Percentiles rank a stretch among this genome's conserved stretches.
Evolutionary conservation across 2,329 filamentous ascomycete genomes (phyloP).

Genomic region (Xylariaceae sp.): DNA sequence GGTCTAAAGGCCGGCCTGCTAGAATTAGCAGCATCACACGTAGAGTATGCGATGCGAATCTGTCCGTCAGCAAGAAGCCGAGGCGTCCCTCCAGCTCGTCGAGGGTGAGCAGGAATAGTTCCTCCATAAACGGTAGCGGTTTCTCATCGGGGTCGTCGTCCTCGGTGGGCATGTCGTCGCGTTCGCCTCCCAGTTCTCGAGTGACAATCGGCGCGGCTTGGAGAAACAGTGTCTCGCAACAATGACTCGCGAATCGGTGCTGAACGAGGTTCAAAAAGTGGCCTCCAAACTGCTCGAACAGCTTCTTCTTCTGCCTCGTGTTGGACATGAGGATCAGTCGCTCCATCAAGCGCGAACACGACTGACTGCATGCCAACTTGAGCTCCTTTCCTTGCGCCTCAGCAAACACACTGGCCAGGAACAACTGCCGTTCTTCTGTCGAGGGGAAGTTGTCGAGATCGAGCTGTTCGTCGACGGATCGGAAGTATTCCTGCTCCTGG

Average conservation of each 20-base stretch:
- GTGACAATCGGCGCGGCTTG: conserved; percentile 74
- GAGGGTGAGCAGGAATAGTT: conserved; percentile 74
- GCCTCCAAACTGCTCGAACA: conserved; percentile 79
- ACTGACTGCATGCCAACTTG: conserved; percentile 93
- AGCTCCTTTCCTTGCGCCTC: conserved; percentile 90
- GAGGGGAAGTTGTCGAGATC: conserved; percentile 83
- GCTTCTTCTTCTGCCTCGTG: conserved; percentile 71
- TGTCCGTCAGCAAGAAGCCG: conserved; percentile 76
- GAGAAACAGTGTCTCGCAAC: conserved; percentile 88
- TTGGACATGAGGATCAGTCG: conserved; percentile 78
- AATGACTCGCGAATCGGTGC: conserved; percentile 95
- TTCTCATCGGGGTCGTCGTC: conserved; percentile 42
- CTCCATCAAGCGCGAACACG: conserved; percentile 90
- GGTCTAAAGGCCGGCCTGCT: conserved; percentile 73
- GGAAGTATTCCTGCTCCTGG: conserved; percentile 94
- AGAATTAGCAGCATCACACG: conserved; percentile 81
- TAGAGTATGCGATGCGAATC: conserved; percentile 85
- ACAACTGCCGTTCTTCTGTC: conserved; percentile 64
- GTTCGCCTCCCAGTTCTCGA: conserved; percentile 58
- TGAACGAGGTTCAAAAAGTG: conserved; percentile 88
- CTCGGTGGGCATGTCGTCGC: conserved; percentile 37
- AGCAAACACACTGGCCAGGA: conserved; percentile 75
- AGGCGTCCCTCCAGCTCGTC: conserved; percentile 85
- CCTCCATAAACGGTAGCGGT: conserved; percentile 66
- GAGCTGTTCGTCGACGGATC: conserved; percentile 80